Evolutionary conservation across 306 rosid genomes (phyloP).

Genomic region (Vigna mungo): DNA sequence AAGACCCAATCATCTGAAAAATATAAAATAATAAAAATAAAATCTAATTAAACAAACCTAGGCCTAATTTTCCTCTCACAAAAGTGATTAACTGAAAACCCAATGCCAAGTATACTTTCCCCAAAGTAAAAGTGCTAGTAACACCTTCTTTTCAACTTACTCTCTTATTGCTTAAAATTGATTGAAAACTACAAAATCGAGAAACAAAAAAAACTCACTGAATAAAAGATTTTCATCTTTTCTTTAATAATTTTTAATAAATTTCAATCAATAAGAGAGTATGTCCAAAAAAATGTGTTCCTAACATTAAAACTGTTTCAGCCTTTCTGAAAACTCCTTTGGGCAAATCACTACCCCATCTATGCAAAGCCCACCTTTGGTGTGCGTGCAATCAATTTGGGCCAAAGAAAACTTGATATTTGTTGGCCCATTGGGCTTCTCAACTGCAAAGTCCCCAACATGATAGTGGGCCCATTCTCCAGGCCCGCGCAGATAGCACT

Average conservation of each 20-base stretch:
- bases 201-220: too few species aligned
- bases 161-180: too few species aligned
- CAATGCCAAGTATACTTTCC: neutral
- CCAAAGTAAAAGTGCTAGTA: neutral
- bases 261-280: too few species aligned
- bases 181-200: too few species aligned
- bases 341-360: constrained; percentile 76
- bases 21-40: neutral
- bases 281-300: too few species aligned
- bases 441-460: constrained; percentile 67
- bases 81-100: constrained; percentile 2
- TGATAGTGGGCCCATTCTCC: constrained; percentile 71
- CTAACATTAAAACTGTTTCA: constrained; percentile 33
- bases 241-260: too few species aligned
- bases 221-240: too few species aligned
- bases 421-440: constrained; percentile 42
- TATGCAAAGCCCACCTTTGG: constrained; percentile 86
- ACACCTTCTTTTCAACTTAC: too few species aligned
- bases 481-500: constrained; percentile 52
- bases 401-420: constrained; percentile 73
- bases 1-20: neutral
- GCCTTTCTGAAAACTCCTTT: constrained; percentile 23
- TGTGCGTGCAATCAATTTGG: constrained; percentile 93
- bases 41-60: neutral
- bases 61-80: neutral